Evolutionary conservation across 441 rosid genomes (phyloP).

Genomic region (Populus trichocarpa): DNA sequence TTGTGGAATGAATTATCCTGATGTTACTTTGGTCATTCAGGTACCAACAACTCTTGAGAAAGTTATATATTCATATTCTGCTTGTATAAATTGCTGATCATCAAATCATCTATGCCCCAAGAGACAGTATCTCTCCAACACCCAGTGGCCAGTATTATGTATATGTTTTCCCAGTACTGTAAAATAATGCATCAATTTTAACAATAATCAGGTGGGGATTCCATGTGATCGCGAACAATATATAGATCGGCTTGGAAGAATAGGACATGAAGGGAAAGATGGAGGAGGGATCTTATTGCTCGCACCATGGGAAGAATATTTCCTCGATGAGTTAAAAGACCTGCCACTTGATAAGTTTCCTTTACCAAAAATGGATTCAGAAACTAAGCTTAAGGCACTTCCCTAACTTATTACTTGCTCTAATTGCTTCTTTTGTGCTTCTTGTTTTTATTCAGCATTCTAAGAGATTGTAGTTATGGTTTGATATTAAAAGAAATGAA

Average conservation of each 20-base stretch:
- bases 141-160: neutral
- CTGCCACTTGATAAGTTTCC: conserved; percentile 66
- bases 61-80: neutral
- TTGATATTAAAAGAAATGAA: neutral
- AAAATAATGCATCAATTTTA: neutral
- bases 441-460: neutral
- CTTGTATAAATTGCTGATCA: neutral
- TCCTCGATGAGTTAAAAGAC: conserved; percentile 73
- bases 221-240: conserved; percentile 81
- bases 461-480: neutral
- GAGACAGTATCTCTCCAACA: neutral
- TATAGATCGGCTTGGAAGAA: conserved; percentile 89
- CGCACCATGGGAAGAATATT: conserved; percentile 95
- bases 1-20: conserved; percentile 94
- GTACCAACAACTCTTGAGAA: conserved; percentile 34
- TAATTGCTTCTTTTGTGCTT: conserved; percentile 1
- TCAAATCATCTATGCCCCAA: neutral
- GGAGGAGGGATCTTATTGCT: conserved; percentile 80
- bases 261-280: conserved; percentile 82
- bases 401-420: conserved; percentile 15
- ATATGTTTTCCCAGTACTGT: neutral
- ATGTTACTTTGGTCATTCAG: conserved; percentile 96
- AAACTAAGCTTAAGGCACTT: conserved; percentile 54
- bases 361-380: conserved; percentile 51
- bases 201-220: conserved; percentile 63